Percentiles rank a stretch among this genome's conserved stretches.
phyloP scores from a whole-genome alignment of 345 rosid species.

The Brassica napus region Da-Ae NC_063452.1:4873001-4873500 shows the following conservation, averaged over 20 bases:
- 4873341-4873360: constrained; percentile 7
- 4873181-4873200: constrained; percentile 22
- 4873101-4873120: neutral
- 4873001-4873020: neutral
- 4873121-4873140: constrained; percentile 16
- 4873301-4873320: constrained; percentile 35
- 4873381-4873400: constrained; percentile 20
- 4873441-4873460: constrained; percentile 36
- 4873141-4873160: constrained; percentile 31
- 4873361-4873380: constrained; percentile 32
- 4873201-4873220: neutral
- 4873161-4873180: constrained; percentile 15
- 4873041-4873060: neutral
- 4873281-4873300: constrained; percentile 40
- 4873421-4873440: constrained; percentile 17
- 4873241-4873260: constrained; percentile 26
- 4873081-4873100: neutral
- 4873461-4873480: constrained; percentile 31
- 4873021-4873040: neutral
- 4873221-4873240: constrained; percentile 4
- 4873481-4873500: no score
- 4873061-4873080: neutral
- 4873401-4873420: constrained; percentile 37
- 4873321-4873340: constrained; percentile 21
- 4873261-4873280: constrained; percentile 39